Evolutionary conservation across 1,139 yeast species (phyloP).

Genomic region (Taphrina betulina): DNA sequence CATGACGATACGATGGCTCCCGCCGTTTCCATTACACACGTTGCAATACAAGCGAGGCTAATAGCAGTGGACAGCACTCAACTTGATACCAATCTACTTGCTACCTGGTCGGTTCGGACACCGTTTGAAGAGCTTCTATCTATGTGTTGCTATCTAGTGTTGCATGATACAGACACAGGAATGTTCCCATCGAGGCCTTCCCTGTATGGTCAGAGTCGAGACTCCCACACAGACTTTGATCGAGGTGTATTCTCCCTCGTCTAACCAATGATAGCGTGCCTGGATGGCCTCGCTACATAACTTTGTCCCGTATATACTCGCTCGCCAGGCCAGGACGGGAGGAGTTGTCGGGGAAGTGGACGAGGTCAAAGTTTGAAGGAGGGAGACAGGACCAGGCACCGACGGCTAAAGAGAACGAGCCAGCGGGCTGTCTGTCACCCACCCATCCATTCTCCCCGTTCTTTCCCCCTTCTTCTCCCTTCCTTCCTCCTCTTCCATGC

Average conservation of each 20-base stretch:
- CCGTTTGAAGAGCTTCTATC: not conserved
- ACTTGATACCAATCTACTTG: not conserved
- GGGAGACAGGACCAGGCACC: no score
- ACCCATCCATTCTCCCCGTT: no score
- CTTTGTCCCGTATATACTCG: constrained; percentile 22
- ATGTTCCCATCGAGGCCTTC: constrained; percentile 13
- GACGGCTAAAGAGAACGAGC: no score
- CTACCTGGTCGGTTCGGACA: not conserved
- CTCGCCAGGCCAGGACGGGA: constrained; percentile 10
- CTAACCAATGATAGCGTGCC: constrained; percentile 21
- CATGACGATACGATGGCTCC: no score
- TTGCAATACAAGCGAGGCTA: not conserved
- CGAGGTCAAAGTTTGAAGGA: constrained; percentile 26
- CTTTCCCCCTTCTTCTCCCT: no score
- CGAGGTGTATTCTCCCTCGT: constrained; percentile 10
- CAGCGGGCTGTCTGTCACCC: no score
- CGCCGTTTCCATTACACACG: no score
- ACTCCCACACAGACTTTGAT: not conserved
- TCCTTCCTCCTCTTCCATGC: no score
- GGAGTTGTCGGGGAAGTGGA: constrained; percentile 26
- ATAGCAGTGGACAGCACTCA: not conserved
- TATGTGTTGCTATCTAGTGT: not conserved
- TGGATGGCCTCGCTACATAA: constrained; percentile 10
- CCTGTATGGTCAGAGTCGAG: constrained; percentile 6
- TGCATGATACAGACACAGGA: not conserved